Conservation (phyloP, 192 early-diverging fungal genomes). For the Coemansia sp. region DNA sequence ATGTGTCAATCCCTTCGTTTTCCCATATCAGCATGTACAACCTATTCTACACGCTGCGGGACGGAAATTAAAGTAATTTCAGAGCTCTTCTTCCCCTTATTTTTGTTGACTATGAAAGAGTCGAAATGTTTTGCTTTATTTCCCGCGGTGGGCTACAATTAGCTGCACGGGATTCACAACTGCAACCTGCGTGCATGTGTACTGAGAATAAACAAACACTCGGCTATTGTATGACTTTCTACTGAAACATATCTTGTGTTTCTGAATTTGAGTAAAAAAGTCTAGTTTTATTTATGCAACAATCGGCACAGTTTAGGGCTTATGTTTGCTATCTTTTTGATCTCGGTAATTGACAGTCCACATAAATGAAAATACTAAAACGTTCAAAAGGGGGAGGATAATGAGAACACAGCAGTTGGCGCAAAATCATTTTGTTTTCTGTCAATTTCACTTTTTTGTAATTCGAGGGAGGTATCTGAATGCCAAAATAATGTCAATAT, state of each 20-base stretch:
- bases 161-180: neutral
- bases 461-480: neutral
- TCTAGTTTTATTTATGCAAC: neutral
- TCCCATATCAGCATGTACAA: neutral
- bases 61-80: slow-evolving; percentile 8
- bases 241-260: neutral
- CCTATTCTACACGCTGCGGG: slow-evolving; percentile 1
- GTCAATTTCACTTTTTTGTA: neutral
- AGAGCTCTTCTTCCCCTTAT: neutral
- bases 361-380: slow-evolving; percentile 6
- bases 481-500: neutral
- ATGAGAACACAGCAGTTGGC: neutral
- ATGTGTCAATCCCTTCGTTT: neutral
- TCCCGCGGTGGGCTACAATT: neutral
- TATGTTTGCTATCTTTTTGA: neutral
- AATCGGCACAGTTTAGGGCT: neutral
- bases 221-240: neutral
- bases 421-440: neutral
- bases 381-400: neutral
- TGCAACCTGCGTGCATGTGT: neutral
- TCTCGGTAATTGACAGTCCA: slow-evolving; percentile 3
- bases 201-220: neutral
- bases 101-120: neutral
- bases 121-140: neutral
- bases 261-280: no score